Evolutionary conservation across 495 filamentous ascomycete species (phyloP).

Genomic region (Pyrenula massariospora): DNA sequence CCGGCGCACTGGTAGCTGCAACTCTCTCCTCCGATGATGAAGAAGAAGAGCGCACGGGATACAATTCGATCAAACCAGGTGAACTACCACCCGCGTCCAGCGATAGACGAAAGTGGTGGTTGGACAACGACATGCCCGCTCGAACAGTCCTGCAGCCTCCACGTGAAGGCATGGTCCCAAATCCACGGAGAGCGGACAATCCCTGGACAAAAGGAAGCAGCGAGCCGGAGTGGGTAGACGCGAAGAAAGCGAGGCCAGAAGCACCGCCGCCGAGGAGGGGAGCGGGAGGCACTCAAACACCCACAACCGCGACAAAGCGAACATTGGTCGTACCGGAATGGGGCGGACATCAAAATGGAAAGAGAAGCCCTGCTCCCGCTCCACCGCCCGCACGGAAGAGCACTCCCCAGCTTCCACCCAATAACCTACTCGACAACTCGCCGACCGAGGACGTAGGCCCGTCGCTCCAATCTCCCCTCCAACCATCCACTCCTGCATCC

Average conservation of each 20-base stretch:
- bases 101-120: conserved; percentile 87
- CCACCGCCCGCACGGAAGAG: not conserved
- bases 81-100: conserved; percentile 76
- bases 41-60: conserved; percentile 63
- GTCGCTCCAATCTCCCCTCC: too few relatives aligned
- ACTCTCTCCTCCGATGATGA: conserved; percentile 46
- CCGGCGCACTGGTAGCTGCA: conserved; percentile 16
- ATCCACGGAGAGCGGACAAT: conserved; percentile 65
- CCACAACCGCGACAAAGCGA: conserved; percentile 4
- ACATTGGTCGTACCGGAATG: conserved; percentile 1
- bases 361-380: not conserved
- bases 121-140: conserved; percentile 68
- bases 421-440: too few relatives aligned
- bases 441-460: too few relatives aligned
- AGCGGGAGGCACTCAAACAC: not conserved
- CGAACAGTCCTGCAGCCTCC: conserved; percentile 60
- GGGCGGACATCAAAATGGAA: not conserved
- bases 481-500: too few relatives aligned
- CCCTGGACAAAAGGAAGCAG: conserved; percentile 54
- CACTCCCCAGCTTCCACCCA: too few relatives aligned
- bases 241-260: conserved; percentile 9
- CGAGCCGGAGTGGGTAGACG: conserved; percentile 69
- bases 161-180: conserved; percentile 44
- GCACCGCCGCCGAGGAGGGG: not conserved
- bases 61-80: conserved; percentile 64